phyloP scores from a whole-genome alignment of 495 filamentous ascomycete genomes.

The Thermochaetoides thermophila region DNA sequence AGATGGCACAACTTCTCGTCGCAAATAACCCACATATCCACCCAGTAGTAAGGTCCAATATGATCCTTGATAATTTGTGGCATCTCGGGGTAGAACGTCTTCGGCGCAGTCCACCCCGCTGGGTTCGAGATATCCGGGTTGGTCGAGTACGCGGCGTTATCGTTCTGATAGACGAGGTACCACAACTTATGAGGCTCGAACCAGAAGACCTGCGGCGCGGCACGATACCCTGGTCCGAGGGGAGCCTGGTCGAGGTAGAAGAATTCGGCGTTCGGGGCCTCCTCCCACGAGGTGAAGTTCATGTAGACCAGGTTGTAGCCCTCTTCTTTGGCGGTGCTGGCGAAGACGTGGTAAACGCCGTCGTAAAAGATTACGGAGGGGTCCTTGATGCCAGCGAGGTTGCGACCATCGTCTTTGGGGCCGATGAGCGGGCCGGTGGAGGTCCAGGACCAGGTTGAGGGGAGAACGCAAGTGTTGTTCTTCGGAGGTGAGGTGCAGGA shows the following conservation, averaged over 20 bases:
- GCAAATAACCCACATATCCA: slow-evolving; percentile 20
- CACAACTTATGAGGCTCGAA: slow-evolving; percentile 14
- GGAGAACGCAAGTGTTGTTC: too few relatives aligned
- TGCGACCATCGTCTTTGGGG: slow-evolving; percentile 12
- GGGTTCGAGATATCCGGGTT: slow-evolving; percentile 15
- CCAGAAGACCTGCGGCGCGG: slow-evolving; percentile 14
- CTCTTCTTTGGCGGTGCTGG: slow-evolving; percentile 10
- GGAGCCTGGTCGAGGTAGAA: slow-evolving; percentile 15
- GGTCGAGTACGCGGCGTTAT: slow-evolving; percentile 18
- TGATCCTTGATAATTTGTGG: slow-evolving; percentile 10
- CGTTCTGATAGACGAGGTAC: slow-evolving; percentile 18
- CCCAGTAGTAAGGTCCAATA: slow-evolving; percentile 14
- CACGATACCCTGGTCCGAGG: slow-evolving; percentile 13
- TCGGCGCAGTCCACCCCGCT: slow-evolving; percentile 12
- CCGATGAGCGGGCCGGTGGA: slow-evolving; percentile 12
- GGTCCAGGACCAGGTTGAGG: slow-evolving; percentile 8
- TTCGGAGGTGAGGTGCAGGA: too few relatives aligned
- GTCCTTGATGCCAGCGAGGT: slow-evolving; percentile 15
- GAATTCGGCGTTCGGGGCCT: slow-evolving; percentile 7
- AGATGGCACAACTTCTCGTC: slow-evolving; percentile 10
- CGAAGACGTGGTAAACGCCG: slow-evolving; percentile 18
- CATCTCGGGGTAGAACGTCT: slow-evolving; percentile 10
- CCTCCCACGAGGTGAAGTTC: slow-evolving; percentile 10
- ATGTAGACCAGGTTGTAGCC: slow-evolving; percentile 16
- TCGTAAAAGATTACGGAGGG: slow-evolving; percentile 11